Percentiles rank a stretch among this genome's conserved stretches.
These are phyloP conservation scores for Salix dunnii DNA, from an alignment of 345 rosid species.

Conservation along the genomic window DNA sequence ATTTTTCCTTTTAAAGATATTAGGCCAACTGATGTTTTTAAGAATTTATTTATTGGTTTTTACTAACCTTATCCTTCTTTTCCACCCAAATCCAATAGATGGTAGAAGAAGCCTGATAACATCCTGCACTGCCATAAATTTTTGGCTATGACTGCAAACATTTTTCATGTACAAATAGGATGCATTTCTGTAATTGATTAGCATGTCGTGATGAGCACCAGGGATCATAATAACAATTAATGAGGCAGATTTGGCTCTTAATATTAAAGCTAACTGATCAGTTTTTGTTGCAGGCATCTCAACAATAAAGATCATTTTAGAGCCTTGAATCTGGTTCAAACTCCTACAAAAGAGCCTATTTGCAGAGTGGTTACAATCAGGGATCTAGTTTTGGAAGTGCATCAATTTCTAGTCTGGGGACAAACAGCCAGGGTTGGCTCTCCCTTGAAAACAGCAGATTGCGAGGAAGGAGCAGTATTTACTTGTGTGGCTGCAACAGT, in stretches of 20 bases:
- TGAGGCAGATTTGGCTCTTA: not conserved
- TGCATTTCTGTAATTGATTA: not conserved
- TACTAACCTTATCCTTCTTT: too few species aligned
- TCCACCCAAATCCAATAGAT: too few species aligned
- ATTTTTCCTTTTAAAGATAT: too few species aligned
- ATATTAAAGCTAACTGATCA: not conserved
- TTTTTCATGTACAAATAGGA: not conserved
- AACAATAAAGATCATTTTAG: constrained; percentile 61
- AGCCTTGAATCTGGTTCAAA: constrained; percentile 62
- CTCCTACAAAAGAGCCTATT: constrained; percentile 53
- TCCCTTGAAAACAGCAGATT: constrained; percentile 54
- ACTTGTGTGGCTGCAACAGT: constrained; percentile 62
- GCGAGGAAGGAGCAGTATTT: constrained; percentile 52
- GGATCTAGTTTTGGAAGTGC: constrained; percentile 56
- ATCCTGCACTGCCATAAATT: not conserved
- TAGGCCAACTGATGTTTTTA: too few species aligned
- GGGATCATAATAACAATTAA: not conserved
- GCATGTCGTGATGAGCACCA: not conserved
- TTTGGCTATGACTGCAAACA: not conserved
- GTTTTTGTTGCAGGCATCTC: constrained; percentile 50
- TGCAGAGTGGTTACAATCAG: constrained; percentile 50
- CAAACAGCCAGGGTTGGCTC: constrained; percentile 55
- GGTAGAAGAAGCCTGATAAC: too few species aligned
- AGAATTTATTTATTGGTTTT: too few species aligned
- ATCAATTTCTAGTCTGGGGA: constrained; percentile 45